phyloP scores from a whole-genome alignment of 2,329 filamentous ascomycete species.

The Teratosphaeria pseudoeucalypti region DNA sequence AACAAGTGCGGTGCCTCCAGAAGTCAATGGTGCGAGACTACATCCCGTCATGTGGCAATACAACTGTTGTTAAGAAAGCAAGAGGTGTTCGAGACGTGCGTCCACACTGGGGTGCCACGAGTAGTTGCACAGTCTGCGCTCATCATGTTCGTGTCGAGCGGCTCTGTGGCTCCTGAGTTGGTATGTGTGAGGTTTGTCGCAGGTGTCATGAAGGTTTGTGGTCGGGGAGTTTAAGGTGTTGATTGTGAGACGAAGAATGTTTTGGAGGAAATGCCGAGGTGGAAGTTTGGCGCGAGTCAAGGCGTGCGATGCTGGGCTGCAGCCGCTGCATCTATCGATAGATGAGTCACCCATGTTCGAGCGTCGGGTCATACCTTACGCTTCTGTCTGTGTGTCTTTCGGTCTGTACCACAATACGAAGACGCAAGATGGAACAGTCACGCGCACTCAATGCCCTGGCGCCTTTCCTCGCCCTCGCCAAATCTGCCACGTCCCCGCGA shows the following conservation, averaged over 20 bases:
- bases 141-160: neutral
- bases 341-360: neutral
- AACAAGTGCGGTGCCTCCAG: too few relatives aligned
- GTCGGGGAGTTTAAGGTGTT: too few relatives aligned
- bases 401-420: neutral
- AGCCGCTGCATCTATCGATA: neutral
- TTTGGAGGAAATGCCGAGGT: neutral
- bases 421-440: slow-evolving; percentile 56
- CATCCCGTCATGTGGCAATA: neutral
- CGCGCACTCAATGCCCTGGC: slow-evolving; percentile 52
- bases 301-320: too few relatives aligned
- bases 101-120: neutral
- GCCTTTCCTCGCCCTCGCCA: slow-evolving; percentile 84
- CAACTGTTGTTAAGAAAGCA: neutral
- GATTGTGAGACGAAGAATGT: neutral
- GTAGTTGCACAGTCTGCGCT: neutral
- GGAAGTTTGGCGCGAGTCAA: neutral
- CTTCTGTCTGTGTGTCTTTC: neutral
- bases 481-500: slow-evolving; percentile 71
- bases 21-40: neutral
- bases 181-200: neutral
- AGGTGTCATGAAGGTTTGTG: neutral
- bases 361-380: neutral
- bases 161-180: neutral
- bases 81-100: neutral